Evolutionary conservation across 345 rosid genomes (phyloP), one percentile per base, ranked within the genome.

Genomic region (Rhodomyrtus tomentosa): DNA sequence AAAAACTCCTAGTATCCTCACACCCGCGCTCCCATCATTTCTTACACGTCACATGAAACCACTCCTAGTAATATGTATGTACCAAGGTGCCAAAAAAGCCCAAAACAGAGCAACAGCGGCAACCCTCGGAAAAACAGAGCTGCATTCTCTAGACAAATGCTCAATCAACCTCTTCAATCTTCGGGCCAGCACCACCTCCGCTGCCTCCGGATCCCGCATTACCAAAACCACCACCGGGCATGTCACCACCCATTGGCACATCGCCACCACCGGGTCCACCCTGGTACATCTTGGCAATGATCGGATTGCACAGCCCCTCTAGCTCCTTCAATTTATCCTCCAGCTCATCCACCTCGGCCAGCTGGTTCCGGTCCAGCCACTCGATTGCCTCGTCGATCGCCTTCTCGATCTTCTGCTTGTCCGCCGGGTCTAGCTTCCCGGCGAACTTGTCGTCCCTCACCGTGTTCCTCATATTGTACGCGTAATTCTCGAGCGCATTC

Each of bases 121-220:
- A 36, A 18, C 79, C 79, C 79, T 4, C 20, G 7, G 45, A 4
- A 8, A 29, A 59, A 62, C 42, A 62, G 24, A 32, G 42, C 76
- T 16, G 42, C 24, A 16, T 4, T 79, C 40, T 53, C 59, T 29
- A 9, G 55, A 18, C 53, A 73, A 16, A 38, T 22, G 45, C 83
- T 81, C 83, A 91, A 40, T 90, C 93, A 40, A 91, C 92, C 72
- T 91, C 93, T 83, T 91, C 93, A 24, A 91, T 90, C 91, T 90
- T 90, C 1, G 92, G 93, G 55, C 93, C 90, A 72, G 89, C 87
- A 52, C 86, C 87, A 25, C 85, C 52, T 6, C 88, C 15, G 20
- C 89, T 51, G 14, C 87, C 87, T 20, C 85, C 84, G 0, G 87
- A 84, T 7, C 80, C 49, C 6, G 79, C 62, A 55, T 3, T 81